These are phyloP conservation scores for Dalechampia spathulata DNA, from an alignment of 441 rosid genomes.

Conservation along the genomic window DNA sequence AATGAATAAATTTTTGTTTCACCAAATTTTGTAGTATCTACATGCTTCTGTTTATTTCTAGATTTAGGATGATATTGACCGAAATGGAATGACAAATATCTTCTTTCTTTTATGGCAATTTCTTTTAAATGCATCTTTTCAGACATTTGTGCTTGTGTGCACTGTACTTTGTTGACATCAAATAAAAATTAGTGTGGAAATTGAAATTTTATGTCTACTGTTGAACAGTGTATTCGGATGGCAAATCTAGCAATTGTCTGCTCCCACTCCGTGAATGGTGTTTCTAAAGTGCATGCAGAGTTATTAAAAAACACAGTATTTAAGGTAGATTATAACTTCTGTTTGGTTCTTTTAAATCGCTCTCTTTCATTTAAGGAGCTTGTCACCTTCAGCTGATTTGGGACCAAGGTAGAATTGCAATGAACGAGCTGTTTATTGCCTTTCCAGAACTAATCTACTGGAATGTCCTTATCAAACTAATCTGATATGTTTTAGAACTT, in stretches of 20 bases:
- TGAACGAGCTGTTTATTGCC: neutral
- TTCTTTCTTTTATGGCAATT: neutral
- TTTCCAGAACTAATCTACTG: neutral
- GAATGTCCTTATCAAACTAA: neutral
- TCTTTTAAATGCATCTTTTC: neutral
- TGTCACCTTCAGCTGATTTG: too few relatives aligned
- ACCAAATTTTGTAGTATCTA: neutral
- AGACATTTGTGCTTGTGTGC: neutral
- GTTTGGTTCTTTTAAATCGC: neutral
- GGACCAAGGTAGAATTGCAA: too few relatives aligned
- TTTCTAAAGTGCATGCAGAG: conserved; percentile 40
- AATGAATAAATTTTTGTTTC: neutral
- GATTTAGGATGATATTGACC: neutral
- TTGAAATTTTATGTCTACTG: conserved; percentile 6
- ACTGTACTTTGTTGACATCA: neutral
- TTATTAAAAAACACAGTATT: conserved; percentile 37
- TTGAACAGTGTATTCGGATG: conserved; percentile 43
- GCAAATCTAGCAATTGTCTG: conserved; percentile 48
- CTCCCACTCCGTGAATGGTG: conserved; percentile 49
- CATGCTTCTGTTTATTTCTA: neutral
- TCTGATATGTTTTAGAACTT: neutral
- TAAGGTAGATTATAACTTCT: conserved; percentile 27
- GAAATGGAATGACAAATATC: neutral
- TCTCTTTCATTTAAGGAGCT: neutral
- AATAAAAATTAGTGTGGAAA: neutral